Percentiles rank a stretch among this genome's conserved stretches.
phyloP scores from a whole-genome alignment of 129 eudicot species.

The Calendula officinalis region DNA sequence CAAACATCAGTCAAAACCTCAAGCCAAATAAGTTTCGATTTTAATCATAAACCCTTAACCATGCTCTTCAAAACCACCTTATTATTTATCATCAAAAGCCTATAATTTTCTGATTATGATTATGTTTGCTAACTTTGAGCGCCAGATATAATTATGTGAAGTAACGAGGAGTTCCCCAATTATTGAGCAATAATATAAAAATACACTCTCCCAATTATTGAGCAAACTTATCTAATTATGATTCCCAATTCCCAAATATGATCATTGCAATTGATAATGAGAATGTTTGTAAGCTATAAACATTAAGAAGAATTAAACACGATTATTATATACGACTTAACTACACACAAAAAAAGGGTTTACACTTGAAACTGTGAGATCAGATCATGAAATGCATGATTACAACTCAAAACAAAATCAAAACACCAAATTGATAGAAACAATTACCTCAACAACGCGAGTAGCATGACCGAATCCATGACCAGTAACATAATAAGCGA shows the following conservation, averaged over 20 bases:
- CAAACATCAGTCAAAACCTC: neutral
- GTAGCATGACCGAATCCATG: conserved; percentile 94
- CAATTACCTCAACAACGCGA: conserved; percentile 78
- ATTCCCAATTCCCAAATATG: neutral
- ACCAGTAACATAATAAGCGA: conserved; percentile 86
- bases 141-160: neutral
- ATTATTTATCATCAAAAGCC: neutral
- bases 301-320: neutral
- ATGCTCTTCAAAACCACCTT: neutral
- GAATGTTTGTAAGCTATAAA: conserved; percentile 8
- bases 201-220: neutral
- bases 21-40: neutral
- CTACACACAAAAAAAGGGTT: conserved; percentile 1
- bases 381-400: neutral
- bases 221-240: neutral
- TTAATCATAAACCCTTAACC: neutral
- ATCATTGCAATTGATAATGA: conserved; percentile 3
- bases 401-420: neutral
- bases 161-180: neutral
- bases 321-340: conserved; percentile 1
- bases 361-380: neutral
- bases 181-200: neutral
- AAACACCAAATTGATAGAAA: neutral
- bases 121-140: neutral
- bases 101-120: neutral